Base-by-base conservation (phyloP, 192 early-diverging fungal genomes). In the Podila clonocystis region DNA sequence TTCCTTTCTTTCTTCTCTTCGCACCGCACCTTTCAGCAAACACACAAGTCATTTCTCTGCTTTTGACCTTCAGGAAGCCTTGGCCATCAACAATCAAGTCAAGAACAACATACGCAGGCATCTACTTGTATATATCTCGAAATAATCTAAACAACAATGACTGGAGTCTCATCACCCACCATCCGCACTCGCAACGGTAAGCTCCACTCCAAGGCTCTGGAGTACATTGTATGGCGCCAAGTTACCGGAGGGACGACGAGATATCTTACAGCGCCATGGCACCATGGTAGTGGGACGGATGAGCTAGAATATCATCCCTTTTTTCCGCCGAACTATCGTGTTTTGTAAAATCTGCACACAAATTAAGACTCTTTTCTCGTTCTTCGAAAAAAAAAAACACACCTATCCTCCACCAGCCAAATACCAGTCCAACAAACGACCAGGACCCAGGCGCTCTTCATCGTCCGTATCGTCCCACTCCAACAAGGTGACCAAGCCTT, bases 181-280 rank as follows among this genome's bases (percentile, higher is more conserved):
- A 72, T 72, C 52, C 70, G 70, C 29, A 62, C 70, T 12, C 70
- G 62, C 24, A 72, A 65, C 58, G 70, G 70, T 72, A 72, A 72
- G 52, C 41, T 45, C 41, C 13, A 15, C 41, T 2, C 2, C 13
- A 45, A 45, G 11, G 8, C 13, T 45, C 13, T 45, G 12, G 41
- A 45, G 12, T 17, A 12, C 0, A 8, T 45, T 45, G 41, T 15
- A 17, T 8, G 8, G 41, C 2, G 4, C 41, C 34, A 17, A 8
- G 2, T 3, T 9, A 9, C 41, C 2, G 41, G 15, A 17, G 41
- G 41, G 41, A 45, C 41, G 41, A 41, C 1, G 13, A 45, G 41
- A 45, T 17, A 45, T 45, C 13, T 17, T 45, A 45, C 7, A 45
- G 41, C 41, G 15, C 11, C 11, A 45, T 15, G 41, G 41, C 13